A percentile compares a stretch with the other conserved stretches of the same genome.
phyloP scores from a whole-genome alignment of 148 eudicot genomes.

The Rhododendron williamsianum region DNA sequence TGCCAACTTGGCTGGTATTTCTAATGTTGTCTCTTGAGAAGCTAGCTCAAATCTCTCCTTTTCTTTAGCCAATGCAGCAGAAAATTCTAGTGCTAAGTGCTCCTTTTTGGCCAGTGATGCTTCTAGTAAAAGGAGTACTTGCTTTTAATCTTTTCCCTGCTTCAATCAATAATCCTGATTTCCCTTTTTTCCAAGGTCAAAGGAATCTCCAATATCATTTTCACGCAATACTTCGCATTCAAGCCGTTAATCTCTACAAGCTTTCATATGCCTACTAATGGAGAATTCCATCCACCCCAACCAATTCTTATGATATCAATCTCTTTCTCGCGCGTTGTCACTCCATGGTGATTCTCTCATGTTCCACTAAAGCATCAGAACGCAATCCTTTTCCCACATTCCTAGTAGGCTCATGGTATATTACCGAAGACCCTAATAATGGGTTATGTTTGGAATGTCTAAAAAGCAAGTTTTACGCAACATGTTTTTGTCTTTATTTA shows the following conservation, averaged over 20 bases:
- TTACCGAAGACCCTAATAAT: not conserved
- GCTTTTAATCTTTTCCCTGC: conserved; percentile 2
- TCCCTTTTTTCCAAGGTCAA: conserved; percentile 35
- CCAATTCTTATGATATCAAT: conserved; percentile 26
- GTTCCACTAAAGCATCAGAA: conserved; percentile 14
- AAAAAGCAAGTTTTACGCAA: not conserved
- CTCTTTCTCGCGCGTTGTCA: conserved; percentile 31
- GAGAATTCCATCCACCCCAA: conserved; percentile 28
- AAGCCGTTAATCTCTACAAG: conserved; percentile 11
- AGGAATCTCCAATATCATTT: conserved; percentile 25
- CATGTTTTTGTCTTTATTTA: not conserved
- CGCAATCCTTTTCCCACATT: not conserved
- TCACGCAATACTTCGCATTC: conserved; percentile 22
- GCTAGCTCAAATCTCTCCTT: not conserved
- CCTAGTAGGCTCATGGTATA: not conserved
- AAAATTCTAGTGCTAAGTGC: not conserved
- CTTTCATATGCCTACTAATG: conserved; percentile 19
- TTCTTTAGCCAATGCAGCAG: not conserved
- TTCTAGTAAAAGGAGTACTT: not conserved
- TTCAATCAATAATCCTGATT: conserved; percentile 28
- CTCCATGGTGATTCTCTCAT: conserved; percentile 21
- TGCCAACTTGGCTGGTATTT: not conserved
- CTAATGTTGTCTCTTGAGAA: not conserved
- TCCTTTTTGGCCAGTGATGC: not conserved
- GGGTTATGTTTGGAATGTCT: not conserved